phyloP scores from a whole-genome alignment of 2,329 filamentous ascomycete species.

The Fusarium concolor region DNA sequence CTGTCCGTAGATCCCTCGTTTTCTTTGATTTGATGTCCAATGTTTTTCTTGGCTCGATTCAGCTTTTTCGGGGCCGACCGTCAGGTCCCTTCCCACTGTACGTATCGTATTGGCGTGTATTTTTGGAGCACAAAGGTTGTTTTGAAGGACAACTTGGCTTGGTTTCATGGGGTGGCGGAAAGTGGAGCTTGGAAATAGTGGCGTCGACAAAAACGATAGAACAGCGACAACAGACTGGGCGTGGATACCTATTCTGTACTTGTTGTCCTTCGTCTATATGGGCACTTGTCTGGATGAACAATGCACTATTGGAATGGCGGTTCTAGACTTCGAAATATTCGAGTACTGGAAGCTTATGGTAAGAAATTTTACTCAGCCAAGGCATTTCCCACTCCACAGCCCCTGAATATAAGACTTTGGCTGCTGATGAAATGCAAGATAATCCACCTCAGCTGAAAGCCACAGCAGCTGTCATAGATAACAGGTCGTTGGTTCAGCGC shows the following conservation, averaged over 20 bases:
- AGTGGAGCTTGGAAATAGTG: slow-evolving; percentile 30
- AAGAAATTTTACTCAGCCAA: slow-evolving; percentile 20
- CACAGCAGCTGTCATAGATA: slow-evolving; percentile 29
- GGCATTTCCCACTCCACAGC: slow-evolving; percentile 22
- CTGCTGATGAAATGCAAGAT: slow-evolving; percentile 21
- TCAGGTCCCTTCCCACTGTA: not conserved
- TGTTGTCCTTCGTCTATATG: not conserved
- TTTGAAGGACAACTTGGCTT: slow-evolving; percentile 10
- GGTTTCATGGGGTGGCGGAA: slow-evolving; percentile 19
- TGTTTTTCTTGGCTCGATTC: slow-evolving; percentile 34
- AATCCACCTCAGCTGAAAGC: slow-evolving; percentile 37
- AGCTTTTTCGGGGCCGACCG: slow-evolving; percentile 38
- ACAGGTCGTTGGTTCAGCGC: slow-evolving; percentile 17
- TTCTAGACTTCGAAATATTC: not conserved
- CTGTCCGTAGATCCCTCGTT: slow-evolving; percentile 24
- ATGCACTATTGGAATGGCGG: not conserved
- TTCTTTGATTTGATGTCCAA: slow-evolving; percentile 36
- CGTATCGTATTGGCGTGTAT: slow-evolving; percentile 20
- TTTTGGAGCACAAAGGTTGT: slow-evolving; percentile 28
- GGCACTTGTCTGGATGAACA: not conserved
- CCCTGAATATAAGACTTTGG: slow-evolving; percentile 19
- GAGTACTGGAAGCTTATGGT: slow-evolving; percentile 1
- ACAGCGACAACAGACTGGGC: not conserved
- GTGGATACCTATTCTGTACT: slow-evolving; percentile 4
- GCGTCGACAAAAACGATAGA: slow-evolving; percentile 21